Percentiles rank a stretch among this genome's conserved stretches.
Evolutionary conservation across 129 eudicot genomes (phyloP).

Genomic region (Cynara cardunculus): DNA sequence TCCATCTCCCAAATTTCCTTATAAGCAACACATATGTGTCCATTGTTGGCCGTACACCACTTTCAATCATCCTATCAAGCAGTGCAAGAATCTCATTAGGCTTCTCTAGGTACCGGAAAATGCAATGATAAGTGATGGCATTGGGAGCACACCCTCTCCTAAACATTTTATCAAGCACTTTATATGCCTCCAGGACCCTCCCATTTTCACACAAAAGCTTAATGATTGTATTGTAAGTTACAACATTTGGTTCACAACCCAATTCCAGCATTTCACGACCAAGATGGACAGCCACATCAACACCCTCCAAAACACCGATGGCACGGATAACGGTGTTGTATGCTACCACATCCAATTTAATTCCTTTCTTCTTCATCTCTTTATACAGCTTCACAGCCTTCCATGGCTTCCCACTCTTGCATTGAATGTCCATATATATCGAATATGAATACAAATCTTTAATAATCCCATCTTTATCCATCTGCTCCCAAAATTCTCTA

Average conservation of each 20-base stretch:
- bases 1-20: constrained; percentile 97
- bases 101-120: constrained; percentile 66
- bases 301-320: constrained; percentile 72
- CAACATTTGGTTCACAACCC: constrained; percentile 73
- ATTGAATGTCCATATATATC: constrained; percentile 79
- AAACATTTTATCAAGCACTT: constrained; percentile 64
- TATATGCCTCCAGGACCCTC: constrained; percentile 64
- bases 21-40: constrained; percentile 90
- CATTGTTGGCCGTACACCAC: constrained; percentile 63
- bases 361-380: constrained; percentile 87
- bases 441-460: constrained; percentile 88
- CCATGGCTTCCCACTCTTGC: constrained; percentile 90
- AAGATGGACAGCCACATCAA: constrained; percentile 73
- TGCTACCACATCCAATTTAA: constrained; percentile 75
- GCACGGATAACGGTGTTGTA: constrained; percentile 85
- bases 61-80: constrained; percentile 80
- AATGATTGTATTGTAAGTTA: constrained; percentile 63
- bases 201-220: constrained; percentile 81
- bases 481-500: constrained; percentile 89
- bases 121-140: constrained; percentile 71
- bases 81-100: constrained; percentile 73
- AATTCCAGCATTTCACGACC: constrained; percentile 72
- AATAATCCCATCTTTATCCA: constrained; percentile 70
- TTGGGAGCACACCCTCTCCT: constrained; percentile 69
- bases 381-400: constrained; percentile 82